These are phyloP conservation scores for Brassica incana DNA, from an alignment of 345 rosid species.

Conservation along the genomic window DNA sequence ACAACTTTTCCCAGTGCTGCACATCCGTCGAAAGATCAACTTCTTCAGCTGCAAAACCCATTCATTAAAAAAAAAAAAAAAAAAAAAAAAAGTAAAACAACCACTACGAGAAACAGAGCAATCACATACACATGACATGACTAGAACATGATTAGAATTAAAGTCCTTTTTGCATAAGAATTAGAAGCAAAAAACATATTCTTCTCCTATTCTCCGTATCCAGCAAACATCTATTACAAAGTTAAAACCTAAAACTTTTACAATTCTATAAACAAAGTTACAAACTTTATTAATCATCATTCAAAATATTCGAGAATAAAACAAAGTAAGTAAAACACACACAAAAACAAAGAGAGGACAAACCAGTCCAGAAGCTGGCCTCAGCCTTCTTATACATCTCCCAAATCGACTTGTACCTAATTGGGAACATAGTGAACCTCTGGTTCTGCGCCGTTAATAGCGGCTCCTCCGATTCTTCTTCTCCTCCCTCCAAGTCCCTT, in stretches of 20 bases:
- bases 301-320: neutral
- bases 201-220: too few species aligned
- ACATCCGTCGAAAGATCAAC: slow-evolving; percentile 86
- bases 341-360: neutral
- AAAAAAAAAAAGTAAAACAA: neutral
- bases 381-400: slow-evolving; percentile 97
- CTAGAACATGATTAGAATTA: too few species aligned
- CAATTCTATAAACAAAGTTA: neutral
- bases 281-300: neutral
- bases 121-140: neutral
- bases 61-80: neutral
- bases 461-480: slow-evolving; percentile 51
- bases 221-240: too few species aligned
- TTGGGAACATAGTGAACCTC: slow-evolving; percentile 94
- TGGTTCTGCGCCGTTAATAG: slow-evolving; percentile 63
- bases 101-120: slow-evolving; percentile 13
- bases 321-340: too few species aligned
- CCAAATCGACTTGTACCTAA: slow-evolving; percentile 69
- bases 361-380: slow-evolving; percentile 95
- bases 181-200: too few species aligned
- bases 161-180: too few species aligned
- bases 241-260: neutral
- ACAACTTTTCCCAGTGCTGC: slow-evolving; percentile 69
- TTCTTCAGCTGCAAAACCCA: slow-evolving; percentile 75
- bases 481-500: slow-evolving; percentile 1